Evolutionary conservation across 352 stramenopile genomes (phyloP).

Genomic region (Globisporangium takayamanum): DNA sequence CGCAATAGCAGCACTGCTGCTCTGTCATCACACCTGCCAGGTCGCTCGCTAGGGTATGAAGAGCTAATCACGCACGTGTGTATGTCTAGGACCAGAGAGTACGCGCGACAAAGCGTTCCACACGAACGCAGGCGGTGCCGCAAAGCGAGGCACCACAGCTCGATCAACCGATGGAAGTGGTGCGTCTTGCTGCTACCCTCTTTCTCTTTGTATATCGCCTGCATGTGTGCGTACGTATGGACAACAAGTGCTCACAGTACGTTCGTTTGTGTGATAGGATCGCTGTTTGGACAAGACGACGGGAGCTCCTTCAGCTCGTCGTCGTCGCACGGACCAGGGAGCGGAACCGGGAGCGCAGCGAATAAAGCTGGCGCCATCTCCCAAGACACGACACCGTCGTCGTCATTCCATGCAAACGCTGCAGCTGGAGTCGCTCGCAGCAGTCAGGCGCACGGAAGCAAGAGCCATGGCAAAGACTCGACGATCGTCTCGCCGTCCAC

Average conservation of each 20-base stretch:
- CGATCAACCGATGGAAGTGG: conserved; percentile 9
- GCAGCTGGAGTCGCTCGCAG: no score
- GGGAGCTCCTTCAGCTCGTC: not conserved
- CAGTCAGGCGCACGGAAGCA: not conserved
- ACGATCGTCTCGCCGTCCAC: no score
- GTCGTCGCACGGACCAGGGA: not conserved
- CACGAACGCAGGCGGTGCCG: not conserved
- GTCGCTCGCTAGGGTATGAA: not conserved
- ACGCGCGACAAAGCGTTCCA: not conserved
- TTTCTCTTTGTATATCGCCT: no score
- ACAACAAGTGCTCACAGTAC: not conserved
- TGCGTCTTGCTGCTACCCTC: not conserved
- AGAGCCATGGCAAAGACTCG: not conserved
- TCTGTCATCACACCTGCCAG: not conserved
- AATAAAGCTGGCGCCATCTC: not conserved
- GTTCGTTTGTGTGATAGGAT: conserved; percentile 1
- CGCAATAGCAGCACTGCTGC: not conserved
- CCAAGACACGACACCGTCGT: not conserved
- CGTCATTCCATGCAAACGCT: not conserved
- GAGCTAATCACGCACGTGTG: no score
- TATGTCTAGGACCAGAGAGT: not conserved
- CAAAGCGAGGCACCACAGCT: not conserved
- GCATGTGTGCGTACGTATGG: no score
- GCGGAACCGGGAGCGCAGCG: not conserved
- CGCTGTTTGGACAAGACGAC: conserved; percentile 4